Base-by-base conservation (phyloP, 208 protist genomes). In the Ichthyophonus hoferi region DNA sequence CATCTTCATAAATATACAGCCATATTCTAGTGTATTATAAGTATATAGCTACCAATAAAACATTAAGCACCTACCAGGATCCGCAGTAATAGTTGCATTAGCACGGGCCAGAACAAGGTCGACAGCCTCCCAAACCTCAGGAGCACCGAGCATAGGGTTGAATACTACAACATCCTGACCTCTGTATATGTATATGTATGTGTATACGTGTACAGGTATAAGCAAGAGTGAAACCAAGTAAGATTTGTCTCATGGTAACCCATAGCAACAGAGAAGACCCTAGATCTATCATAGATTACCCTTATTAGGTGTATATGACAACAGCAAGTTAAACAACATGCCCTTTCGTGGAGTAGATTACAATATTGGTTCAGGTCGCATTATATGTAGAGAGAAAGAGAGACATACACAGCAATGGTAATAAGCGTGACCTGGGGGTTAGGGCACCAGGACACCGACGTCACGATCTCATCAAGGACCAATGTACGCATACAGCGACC, bases 401-500 rank as follows among this genome's bases (percentile, higher is more conserved):
- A n/a, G 24, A 24, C 50, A 67, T 67, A 67, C 33, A 42, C 40
- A 85, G 38, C 40, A 12, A 85, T 38, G 14, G 81, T 38, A 85
- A 85, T 85, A 34, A 85, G 14, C 0, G n/a, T 40, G 3, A 85
- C 39, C 81, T 85, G n/a, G 35, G 81, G 81, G 43, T 87, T 89
- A n/a, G 86, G 86, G 43, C 43, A 79, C 86, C 86, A 89, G 7
- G 39, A 2, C 7, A 89, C 86, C 31, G 34, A 33, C 17, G 39
- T 42, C 7, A 76, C 58, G 2, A 17, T 42, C 33, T 38, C 77
- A 0, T 90, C 89, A 17, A 95, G 79, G 33, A 94, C 93, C 17
- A 94, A 94, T 17, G 97, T 94, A 90, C 97, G 94, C 77, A 97
- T 94, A 78, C 98, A 97, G 39, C 98, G 94, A 1, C 97, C 98